Evolutionary conservation across 257 asterid species (phyloP), one percentile per base, ranked within the genome.

Genomic region (Plantago elongata): DNA sequence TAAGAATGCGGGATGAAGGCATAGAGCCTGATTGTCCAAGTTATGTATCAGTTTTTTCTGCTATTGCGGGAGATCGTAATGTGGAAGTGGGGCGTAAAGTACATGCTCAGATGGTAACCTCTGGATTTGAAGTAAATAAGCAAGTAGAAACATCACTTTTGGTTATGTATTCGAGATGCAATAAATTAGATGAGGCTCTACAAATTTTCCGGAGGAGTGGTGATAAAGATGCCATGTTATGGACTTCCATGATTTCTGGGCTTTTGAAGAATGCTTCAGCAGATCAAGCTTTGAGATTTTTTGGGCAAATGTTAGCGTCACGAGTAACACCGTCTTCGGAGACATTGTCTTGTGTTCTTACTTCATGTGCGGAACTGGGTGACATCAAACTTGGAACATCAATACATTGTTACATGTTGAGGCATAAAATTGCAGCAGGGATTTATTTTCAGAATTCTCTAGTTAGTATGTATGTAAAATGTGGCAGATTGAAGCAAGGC

Each of bases 231-330:
- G 71, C 64, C 3, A 83, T 90, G 29, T 83, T 66, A 44, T 90
- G 94, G 92, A 90, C 92, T 1, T 56, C 92, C 48, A 75, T 90
- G 81, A 83, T 90, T 45, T 90, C 95, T n/a, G 97, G 95, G 34
- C 90, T 90, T 57, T 88, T 81, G 37, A 86, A 75, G 78, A 87
- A 83, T 65, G 87, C 78, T 52, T 73, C 77, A 60, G 79, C 88
- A 43, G 82, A 83, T 55, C 69, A 67, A 70, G 95, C 85, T 45
- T 62, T 90, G 74, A 68, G 42, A 64, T 68, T 87, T 45, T 83
- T 90, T 56, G 68, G 59, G 51, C 49, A 75, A 68, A 84, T 90
- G 95, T 54, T 87, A 76, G 57, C 13, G 65, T 77, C 85, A 1
- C 63, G 80, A 45, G 70, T 69, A 60, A 49, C 45, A 44, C 95